Evolutionary conservation across 2,329 filamentous ascomycete species (phyloP), one percentile per base, ranked within the genome.

Genomic region (Aspergillus sp.): DNA sequence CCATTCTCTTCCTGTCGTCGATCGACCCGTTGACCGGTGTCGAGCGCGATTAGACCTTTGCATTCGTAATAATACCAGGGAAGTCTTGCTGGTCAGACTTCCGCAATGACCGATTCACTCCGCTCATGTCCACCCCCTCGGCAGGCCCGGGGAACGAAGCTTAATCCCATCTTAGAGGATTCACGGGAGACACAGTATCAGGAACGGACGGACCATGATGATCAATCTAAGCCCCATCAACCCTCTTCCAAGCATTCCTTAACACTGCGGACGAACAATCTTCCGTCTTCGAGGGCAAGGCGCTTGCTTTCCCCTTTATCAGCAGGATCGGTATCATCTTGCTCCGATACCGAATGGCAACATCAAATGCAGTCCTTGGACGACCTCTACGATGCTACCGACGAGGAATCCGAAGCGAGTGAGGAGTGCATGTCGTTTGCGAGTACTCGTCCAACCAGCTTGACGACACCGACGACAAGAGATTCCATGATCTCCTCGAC

Each of bases 351-450:
- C 75, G 87, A 88, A 77, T 78, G 63, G 88, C 81, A 76, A 73
- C 79, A 62, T 76, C 81, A 68, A 87, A 87, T 59, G 83, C 84
- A 62, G 80, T 87, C 90, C 58, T 93, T 93, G 63, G 89, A 96
- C 71, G 90, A 95, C 63, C 76, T 96, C 45, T 96, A 96, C 71
- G 89, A 94, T 71, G 81, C 90, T 40, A 91, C 89, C 14, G 91
- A 95, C 60, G 85, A 91, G 50, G 91, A 96, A 62, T 80, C 83
- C 7, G 78, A 83, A 74, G 64, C 73, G 69, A 68, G 74, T 63
- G 69, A 74, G 62, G 57, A 77, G 54, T 76, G 71, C 49, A 73
- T 71, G 69, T 85, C 63, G 64, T 76, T 64, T 65, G 80, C 68
- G 66, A 80, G 63, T 34, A 70, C 73, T 67, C 79, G 66, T 72